Percentiles rank a stretch among this genome's conserved stretches.
Evolutionary conservation across 106 monocot species (phyloP).

Genomic region (Narthecium ossifragum): DNA sequence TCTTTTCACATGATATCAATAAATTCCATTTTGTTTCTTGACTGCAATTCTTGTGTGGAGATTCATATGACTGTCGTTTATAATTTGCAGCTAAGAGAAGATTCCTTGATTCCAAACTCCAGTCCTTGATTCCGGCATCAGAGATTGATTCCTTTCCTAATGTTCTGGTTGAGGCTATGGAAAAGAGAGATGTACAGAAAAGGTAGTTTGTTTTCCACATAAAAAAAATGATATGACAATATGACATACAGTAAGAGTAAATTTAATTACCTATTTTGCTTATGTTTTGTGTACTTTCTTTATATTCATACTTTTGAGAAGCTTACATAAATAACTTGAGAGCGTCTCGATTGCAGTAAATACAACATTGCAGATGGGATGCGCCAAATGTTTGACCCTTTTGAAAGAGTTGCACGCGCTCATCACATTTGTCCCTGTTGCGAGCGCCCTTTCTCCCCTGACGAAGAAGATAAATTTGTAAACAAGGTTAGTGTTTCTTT

Average conservation of each 20-base stretch:
- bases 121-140: constrained; percentile 27
- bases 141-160: constrained; percentile 62
- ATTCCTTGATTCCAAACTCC: constrained; percentile 77
- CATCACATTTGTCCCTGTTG: constrained; percentile 97
- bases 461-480: constrained; percentile 96
- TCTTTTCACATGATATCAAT: no score
- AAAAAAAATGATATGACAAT: no score
- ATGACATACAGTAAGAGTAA: no score
- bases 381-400: constrained; percentile 98
- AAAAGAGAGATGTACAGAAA: constrained; percentile 83
- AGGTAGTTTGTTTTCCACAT: constrained; percentile 38
- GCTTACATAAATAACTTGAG: no score
- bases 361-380: constrained; percentile 96
- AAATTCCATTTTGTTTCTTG: no score
- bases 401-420: constrained; percentile 91
- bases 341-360: constrained; percentile 55
- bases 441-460: constrained; percentile 81
- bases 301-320: no score
- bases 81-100: constrained; percentile 80
- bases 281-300: no score
- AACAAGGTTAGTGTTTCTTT: constrained; percentile 48
- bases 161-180: constrained; percentile 65
- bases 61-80: background rate
- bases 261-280: no score
- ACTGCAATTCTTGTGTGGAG: background rate